Base-by-base conservation (phyloP, 1,139 yeast species). In the Nakaseomyces kungkrabaensis region DNA sequence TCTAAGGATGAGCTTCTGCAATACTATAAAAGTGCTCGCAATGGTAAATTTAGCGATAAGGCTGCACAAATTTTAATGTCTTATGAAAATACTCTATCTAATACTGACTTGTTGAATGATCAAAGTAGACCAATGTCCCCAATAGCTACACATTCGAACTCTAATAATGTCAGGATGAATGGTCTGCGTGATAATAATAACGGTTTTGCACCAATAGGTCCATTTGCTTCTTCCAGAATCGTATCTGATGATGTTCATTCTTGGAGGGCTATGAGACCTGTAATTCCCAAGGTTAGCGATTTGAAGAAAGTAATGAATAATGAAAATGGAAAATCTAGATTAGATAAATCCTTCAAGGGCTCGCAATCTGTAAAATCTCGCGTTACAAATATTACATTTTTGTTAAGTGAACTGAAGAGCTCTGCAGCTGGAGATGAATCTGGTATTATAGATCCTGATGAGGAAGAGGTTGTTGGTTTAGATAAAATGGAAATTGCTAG, bases 321-420 rank as follows among this genome's bases (percentile, higher is more conserved):
- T 42, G 48, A 36, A 3, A 38, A 46, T 17, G 43, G 37, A 10
- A 40, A 38, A 6, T 49, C 47, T 13, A 50, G 51, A 31, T 48
- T 50, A 25, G 47, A 44, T 17, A 31, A 26, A 9, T 49, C 60
- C 0, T 37, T 61, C 24, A 54, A 56, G 25, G 68, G 67, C 2
- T 59, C 69, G 3, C 68, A 65, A 50, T 65, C 69, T 9, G 65
- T 66, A 5, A 65, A 61, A 49, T 66, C 69, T 1, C 60, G 60
- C 47, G 62, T 66, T 4, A 66, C 69, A 9, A 64, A 66, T 49
- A 66, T 66, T 8, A 65, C 69, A 5, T 66, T 66, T 48, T 54
- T 66, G 40, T 52, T 66, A 17, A 60, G 60, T 46, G 69, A 66
- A 51, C 51, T 66, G 17, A 60, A 57, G 44, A 59, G 56, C 40